These are phyloP conservation scores for Galeopsis tetrahit DNA, from an alignment of 257 asterid species.

Conservation along the genomic window DNA sequence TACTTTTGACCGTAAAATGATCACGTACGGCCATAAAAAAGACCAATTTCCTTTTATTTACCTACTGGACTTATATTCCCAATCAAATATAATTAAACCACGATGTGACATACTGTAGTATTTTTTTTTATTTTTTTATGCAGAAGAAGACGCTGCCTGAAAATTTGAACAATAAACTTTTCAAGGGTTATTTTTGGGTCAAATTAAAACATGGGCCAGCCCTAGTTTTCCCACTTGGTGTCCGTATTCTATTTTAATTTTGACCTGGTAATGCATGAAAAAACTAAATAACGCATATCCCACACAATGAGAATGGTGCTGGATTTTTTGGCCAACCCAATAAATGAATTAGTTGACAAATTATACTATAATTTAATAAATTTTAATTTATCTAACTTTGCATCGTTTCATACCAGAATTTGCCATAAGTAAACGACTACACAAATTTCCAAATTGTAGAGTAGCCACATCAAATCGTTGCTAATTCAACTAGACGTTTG, in stretches of 20 bases:
- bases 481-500: neutral
- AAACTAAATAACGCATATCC: neutral
- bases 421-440: neutral
- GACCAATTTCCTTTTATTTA: too few species aligned
- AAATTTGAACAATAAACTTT: neutral
- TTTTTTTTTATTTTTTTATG: neutral
- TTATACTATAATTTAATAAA: neutral
- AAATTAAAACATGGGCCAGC: constrained; percentile 11
- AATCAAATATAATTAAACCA: neutral
- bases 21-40: too few species aligned
- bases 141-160: neutral
- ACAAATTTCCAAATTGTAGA: neutral
- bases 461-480: constrained; percentile 10
- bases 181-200: constrained; percentile 13
- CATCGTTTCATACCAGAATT: neutral
- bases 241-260: neutral
- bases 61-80: too few species aligned
- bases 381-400: neutral
- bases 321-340: neutral
- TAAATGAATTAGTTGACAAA: neutral
- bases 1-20: too few species aligned
- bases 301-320: neutral
- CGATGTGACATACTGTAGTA: too few species aligned
- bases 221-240: constrained; percentile 17
- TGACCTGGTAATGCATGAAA: constrained; percentile 21